Percentiles rank a stretch among this genome's conserved stretches.
phyloP scores from a whole-genome alignment of 2,329 filamentous ascomycete species.

The Ploettnerulaceae sp. region DNA sequence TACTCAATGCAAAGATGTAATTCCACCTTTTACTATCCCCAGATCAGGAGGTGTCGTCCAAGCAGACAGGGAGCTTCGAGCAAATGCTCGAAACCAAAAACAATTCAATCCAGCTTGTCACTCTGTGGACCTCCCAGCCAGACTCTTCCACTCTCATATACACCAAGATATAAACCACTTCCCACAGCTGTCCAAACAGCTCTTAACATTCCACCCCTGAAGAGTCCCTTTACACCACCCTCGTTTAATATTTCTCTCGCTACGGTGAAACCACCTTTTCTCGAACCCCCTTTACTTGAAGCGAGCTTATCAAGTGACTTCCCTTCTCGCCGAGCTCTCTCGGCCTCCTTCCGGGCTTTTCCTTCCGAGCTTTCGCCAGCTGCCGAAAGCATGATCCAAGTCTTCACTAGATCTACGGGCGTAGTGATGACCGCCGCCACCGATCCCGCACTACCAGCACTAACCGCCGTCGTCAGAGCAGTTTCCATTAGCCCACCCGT shows the following conservation, averaged over 20 bases:
- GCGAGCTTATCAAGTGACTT: conserved; percentile 24
- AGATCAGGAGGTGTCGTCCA: no score
- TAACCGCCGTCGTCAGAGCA: conserved; percentile 64
- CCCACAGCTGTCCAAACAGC: conserved; percentile 78
- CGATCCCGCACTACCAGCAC: conserved; percentile 69
- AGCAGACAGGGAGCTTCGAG: no score
- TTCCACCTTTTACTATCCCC: no score
- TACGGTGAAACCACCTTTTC: conserved; percentile 50
- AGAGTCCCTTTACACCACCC: conserved; percentile 68
- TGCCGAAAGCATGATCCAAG: conserved; percentile 75
- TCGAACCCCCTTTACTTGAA: conserved; percentile 32
- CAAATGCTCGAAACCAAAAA: no score
- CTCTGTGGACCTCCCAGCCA: conserved; percentile 43
- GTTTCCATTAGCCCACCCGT: conserved; percentile 52
- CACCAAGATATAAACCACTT: conserved; percentile 77
- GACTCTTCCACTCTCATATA: conserved; percentile 74
- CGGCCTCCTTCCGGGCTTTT: conserved; percentile 25
- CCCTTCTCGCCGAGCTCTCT: conserved; percentile 28
- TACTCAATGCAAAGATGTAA: no score
- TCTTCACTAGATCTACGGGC: conserved; percentile 86
- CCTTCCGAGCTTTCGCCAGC: conserved; percentile 30
- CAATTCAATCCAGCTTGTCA: neutral
- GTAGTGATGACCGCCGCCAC: conserved; percentile 79
- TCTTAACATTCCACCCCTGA: conserved; percentile 69
- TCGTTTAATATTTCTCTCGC: conserved; percentile 60